These are phyloP conservation scores for Blastobotrys elegans DNA, from an alignment of 1,139 yeast genomes.

Conservation along the genomic window DNA sequence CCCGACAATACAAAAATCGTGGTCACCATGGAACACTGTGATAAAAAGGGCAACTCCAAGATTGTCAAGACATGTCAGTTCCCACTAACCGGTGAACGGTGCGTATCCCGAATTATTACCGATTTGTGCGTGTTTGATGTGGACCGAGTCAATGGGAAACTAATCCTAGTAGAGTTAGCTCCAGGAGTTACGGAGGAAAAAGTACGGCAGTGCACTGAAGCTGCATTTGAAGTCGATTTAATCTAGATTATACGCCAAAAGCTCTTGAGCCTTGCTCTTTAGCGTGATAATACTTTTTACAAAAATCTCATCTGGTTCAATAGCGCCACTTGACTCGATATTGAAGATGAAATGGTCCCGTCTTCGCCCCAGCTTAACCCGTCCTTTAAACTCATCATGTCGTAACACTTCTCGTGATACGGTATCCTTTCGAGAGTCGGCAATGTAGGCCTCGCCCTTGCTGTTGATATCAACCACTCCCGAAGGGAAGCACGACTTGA, in stretches of 20 bases:
- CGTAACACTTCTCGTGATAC: constrained; percentile 95
- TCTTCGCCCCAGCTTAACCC: constrained; percentile 84
- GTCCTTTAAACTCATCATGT: constrained; percentile 83
- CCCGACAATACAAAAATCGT: constrained; percentile 41
- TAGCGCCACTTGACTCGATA: constrained; percentile 93
- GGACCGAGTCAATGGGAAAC: constrained; percentile 32
- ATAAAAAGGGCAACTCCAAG: constrained; percentile 42
- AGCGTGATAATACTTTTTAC: constrained; percentile 81
- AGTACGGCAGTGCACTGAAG: constrained; percentile 37
- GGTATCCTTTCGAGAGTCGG: constrained; percentile 85
- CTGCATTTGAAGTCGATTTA: constrained; percentile 32
- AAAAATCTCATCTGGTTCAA: constrained; percentile 94
- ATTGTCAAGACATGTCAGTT: constrained; percentile 39
- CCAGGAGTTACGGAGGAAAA: constrained; percentile 38
- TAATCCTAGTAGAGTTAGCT: constrained; percentile 39
- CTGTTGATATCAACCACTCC: constrained; percentile 81
- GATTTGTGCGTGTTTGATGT: constrained; percentile 46
- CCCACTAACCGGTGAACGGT: constrained; percentile 43
- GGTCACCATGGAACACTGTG: constrained; percentile 43
- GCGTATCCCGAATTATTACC: constrained; percentile 44
- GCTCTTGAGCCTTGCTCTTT: constrained; percentile 78
- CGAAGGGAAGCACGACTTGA: constrained; percentile 85
- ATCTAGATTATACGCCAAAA: constrained; percentile 32
- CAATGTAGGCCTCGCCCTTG: constrained; percentile 69
- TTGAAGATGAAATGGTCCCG: constrained; percentile 92